Percentiles rank a stretch among this genome's conserved stretches.
These are phyloP conservation scores for Huntiella savannae DNA, from an alignment of 2,329 filamentous ascomycete species.

Conservation along the genomic window DNA sequence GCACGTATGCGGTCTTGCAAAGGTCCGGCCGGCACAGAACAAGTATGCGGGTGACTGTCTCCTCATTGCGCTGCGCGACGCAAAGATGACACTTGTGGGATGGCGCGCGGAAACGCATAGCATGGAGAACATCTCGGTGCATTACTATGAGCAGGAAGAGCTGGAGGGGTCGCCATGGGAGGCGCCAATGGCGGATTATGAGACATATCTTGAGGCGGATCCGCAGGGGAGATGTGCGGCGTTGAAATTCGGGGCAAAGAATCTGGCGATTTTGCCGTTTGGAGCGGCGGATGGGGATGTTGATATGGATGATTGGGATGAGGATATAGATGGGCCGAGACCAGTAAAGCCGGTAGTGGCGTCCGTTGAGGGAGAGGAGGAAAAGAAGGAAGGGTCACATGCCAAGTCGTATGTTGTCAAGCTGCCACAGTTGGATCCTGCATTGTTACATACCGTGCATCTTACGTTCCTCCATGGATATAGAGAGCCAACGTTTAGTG, in stretches of 20 bases:
- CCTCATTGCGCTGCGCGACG: slow-evolving; percentile 69
- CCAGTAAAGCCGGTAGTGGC: slow-evolving; percentile 28
- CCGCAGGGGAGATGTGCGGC: slow-evolving; percentile 85
- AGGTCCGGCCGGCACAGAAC: slow-evolving; percentile 52
- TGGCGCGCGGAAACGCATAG: slow-evolving; percentile 71
- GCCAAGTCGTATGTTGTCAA: slow-evolving; percentile 82
- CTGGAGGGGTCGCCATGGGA: slow-evolving; percentile 68
- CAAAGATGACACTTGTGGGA: slow-evolving; percentile 80
- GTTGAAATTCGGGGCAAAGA: slow-evolving; percentile 75
- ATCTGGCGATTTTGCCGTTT: slow-evolving; percentile 86
- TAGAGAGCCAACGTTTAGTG: slow-evolving; percentile 89
- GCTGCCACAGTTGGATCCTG: slow-evolving; percentile 71
- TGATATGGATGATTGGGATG: slow-evolving; percentile 80
- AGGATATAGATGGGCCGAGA: slow-evolving; percentile 53
- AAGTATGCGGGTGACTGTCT: slow-evolving; percentile 70
- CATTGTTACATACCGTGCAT: slow-evolving; percentile 72
- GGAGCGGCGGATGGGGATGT: slow-evolving; percentile 71
- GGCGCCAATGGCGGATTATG: slow-evolving; percentile 51
- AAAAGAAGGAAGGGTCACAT: slow-evolving; percentile 47
- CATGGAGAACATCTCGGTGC: slow-evolving; percentile 79
- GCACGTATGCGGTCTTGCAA: slow-evolving; percentile 63
- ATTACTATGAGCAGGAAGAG: slow-evolving; percentile 95
- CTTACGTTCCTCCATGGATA: slow-evolving; percentile 92
- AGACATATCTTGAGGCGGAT: slow-evolving; percentile 71
- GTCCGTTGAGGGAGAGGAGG: neutral